A percentile compares a stretch with the other conserved stretches of the same genome.
phyloP scores from a whole-genome alignment of 2,329 filamentous ascomycete genomes.

The Colletotrichum sp. region DNA sequence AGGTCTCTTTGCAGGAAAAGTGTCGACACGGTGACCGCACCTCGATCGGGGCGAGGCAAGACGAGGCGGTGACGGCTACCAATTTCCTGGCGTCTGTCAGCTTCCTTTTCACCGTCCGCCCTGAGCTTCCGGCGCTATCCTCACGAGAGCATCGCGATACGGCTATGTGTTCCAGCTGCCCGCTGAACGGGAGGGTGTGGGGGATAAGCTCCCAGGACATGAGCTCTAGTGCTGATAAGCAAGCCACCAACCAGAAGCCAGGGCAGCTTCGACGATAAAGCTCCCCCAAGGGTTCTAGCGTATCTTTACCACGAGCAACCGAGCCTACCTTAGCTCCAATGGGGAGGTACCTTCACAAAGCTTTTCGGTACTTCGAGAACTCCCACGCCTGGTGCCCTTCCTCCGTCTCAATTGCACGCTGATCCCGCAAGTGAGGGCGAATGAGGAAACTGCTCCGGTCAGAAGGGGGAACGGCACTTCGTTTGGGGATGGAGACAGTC shows the following conservation, averaged over 20 bases:
- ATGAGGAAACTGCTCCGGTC: neutral
- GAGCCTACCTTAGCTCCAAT: neutral
- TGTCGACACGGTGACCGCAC: neutral
- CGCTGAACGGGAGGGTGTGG: neutral
- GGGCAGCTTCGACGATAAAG: constrained; percentile 14
- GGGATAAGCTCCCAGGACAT: constrained; percentile 15
- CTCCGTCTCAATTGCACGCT: neutral
- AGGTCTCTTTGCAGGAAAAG: neutral
- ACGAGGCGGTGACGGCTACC: neutral
- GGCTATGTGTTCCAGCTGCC: neutral
- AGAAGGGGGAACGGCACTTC: neutral
- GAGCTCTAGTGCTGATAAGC: constrained; percentile 17
- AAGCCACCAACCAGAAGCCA: neutral
- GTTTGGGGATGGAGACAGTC: neutral
- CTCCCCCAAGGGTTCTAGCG: constrained; percentile 8
- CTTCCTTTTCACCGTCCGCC: neutral
- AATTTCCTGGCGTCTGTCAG: neutral
- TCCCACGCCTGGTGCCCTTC: neutral
- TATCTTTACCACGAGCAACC: neutral
- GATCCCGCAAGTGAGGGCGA: neutral
- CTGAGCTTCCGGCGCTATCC: neutral
- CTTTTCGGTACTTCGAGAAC: neutral
- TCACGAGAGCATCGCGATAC: neutral
- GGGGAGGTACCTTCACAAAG: neutral
- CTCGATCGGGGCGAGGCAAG: neutral